phyloP scores from a whole-genome alignment of 257 asterid genomes.

The Vinca minor region DNA sequence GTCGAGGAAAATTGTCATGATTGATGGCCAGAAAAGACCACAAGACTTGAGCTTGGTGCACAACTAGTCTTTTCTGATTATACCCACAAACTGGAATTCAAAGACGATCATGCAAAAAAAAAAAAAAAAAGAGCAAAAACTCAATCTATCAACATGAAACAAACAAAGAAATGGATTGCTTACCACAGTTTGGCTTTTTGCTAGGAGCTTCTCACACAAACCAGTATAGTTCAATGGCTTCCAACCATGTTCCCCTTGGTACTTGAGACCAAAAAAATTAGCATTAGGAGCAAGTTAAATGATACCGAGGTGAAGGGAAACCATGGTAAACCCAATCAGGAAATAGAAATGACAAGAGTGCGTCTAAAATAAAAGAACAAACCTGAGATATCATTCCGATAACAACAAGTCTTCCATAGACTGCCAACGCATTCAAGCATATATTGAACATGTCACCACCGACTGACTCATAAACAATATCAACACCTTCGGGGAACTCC shows the following conservation, averaged over 20 bases:
- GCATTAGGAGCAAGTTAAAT: background rate
- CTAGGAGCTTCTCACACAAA: slow-evolving; percentile 74
- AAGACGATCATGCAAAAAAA: background rate
- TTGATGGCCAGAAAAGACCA: slow-evolving; percentile 1
- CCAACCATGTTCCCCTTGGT: slow-evolving; percentile 97
- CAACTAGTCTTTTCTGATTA: background rate
- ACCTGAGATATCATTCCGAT: slow-evolving; percentile 98
- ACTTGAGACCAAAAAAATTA: slow-evolving; percentile 38
- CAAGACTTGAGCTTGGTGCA: background rate
- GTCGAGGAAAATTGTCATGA: background rate
- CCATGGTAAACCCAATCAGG: background rate
- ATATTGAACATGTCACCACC: slow-evolving; percentile 89
- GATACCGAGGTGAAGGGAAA: background rate
- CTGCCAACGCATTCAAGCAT: slow-evolving; percentile 81
- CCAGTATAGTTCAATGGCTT: slow-evolving; percentile 71
- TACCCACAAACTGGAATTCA: background rate
- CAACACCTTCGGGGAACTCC: slow-evolving; percentile 88
- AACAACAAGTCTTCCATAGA: slow-evolving; percentile 80
- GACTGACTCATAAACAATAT: slow-evolving; percentile 81
- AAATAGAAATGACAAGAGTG: slow-evolving; percentile 1
- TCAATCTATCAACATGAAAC: background rate
- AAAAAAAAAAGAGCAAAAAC: background rate
- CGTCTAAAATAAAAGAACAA: background rate
- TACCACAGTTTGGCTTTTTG: slow-evolving; percentile 96
- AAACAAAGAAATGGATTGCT: slow-evolving; percentile 20